phyloP scores from a whole-genome alignment of 2,329 filamentous ascomycete genomes.

The Escovopsis sp. region DNA sequence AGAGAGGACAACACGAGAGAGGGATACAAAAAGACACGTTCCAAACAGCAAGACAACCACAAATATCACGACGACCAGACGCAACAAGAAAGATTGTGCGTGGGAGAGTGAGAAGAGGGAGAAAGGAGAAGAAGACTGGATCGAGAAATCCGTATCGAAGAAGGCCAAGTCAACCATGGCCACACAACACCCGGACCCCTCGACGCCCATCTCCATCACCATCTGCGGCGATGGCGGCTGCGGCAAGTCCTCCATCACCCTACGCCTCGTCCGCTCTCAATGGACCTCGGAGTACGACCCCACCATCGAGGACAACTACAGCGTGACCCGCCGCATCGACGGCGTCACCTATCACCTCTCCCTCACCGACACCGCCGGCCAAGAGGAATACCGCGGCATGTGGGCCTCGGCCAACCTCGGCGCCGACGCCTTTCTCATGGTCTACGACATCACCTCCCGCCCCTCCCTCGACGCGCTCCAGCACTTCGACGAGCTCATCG shows the following conservation, averaged over 20 bases:
- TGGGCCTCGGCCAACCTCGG: constrained; percentile 67
- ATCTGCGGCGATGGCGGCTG: constrained; percentile 78
- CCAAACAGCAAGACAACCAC: no score
- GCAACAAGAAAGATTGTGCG: no score
- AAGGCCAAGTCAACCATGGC: neutral
- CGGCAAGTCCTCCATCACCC: constrained; percentile 72
- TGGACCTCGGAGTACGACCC: constrained; percentile 77
- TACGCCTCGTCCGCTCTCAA: constrained; percentile 65
- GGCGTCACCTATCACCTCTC: constrained; percentile 66
- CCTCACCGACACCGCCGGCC: constrained; percentile 74
- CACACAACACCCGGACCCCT: constrained; percentile 9
- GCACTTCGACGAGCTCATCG: constrained; percentile 71
- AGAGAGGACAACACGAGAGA: no score
- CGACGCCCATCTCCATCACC: constrained; percentile 54
- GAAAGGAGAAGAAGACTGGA: no score
- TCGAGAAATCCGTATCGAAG: neutral
- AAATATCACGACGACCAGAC: no score
- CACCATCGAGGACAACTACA: constrained; percentile 74
- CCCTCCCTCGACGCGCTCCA: constrained; percentile 55
- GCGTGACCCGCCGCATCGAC: constrained; percentile 64
- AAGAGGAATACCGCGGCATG: constrained; percentile 79
- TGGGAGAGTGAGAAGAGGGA: no score
- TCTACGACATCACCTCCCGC: constrained; percentile 69
- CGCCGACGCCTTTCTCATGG: constrained; percentile 70
- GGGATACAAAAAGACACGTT: no score